Conservation (phyloP, 2,329 filamentous ascomycete species). For the Pseudocercospora pini-densiflorae region DNA sequence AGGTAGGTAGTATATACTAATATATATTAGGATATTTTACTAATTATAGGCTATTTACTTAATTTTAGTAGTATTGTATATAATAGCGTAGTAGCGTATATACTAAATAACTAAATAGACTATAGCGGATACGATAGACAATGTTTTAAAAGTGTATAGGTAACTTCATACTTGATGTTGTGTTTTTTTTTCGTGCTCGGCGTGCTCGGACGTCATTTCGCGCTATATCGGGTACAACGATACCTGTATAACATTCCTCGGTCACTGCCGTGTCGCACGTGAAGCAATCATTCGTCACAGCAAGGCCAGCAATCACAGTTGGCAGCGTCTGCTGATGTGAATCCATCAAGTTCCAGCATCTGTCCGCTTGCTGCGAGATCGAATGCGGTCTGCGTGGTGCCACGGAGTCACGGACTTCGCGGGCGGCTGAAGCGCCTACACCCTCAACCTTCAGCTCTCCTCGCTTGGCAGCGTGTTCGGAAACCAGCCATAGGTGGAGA, state of each 20-base stretch:
- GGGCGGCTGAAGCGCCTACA: constrained; percentile 11
- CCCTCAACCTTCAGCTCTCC: constrained; percentile 22
- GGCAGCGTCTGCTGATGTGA: constrained; percentile 19
- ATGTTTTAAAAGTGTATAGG: no score
- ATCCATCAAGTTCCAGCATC: constrained; percentile 3
- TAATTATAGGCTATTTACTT: no score
- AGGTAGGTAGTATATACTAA: no score
- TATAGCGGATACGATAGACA: no score
- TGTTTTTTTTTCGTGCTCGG: no score
- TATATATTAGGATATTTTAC: no score
- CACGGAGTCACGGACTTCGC: constrained; percentile 6
- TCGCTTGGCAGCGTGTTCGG: constrained; percentile 42
- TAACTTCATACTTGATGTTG: no score
- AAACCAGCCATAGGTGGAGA: constrained; percentile 56
- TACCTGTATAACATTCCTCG: constrained; percentile 4
- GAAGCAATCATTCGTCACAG: constrained; percentile 22
- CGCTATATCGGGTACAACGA: constrained; percentile 17
- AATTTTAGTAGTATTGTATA: no score
- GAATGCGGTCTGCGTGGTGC: constrained; percentile 4
- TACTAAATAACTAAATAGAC: no score
- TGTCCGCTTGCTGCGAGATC: neutral
- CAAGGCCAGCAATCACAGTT: constrained; percentile 7
- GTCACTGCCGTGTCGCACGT: constrained; percentile 14
- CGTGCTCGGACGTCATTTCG: constrained; percentile 16
- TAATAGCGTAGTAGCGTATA: no score